phyloP scores from a whole-genome alignment of 139 green algal species.

The Chlamydomonas sphaeroides region DNA sequence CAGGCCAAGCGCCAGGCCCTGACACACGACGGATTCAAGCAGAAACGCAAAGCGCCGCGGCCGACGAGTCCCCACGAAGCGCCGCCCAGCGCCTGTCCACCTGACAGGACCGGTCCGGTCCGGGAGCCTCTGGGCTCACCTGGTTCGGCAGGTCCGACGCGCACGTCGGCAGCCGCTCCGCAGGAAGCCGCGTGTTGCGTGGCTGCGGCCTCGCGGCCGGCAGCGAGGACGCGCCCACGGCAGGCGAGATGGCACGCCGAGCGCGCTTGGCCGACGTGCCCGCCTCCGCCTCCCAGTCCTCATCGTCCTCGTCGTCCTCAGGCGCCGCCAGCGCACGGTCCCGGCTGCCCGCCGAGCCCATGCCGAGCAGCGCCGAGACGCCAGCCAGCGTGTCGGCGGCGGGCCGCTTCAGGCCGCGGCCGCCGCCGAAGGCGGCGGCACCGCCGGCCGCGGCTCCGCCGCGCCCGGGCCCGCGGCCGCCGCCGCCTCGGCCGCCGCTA shows the following conservation, averaged over 20 bases:
- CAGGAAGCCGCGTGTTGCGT: slow-evolving; percentile 30
- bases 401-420: slow-evolving; percentile 3
- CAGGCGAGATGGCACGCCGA: slow-evolving; percentile 12
- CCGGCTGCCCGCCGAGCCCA: background rate
- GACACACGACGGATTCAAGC: too few species aligned
- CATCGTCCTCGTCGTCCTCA: slow-evolving; percentile 22
- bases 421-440: background rate
- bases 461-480: background rate
- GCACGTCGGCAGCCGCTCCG: slow-evolving; percentile 25
- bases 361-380: slow-evolving; percentile 10
- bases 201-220: slow-evolving; percentile 3
- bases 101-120: too few species aligned
- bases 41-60: too few species aligned
- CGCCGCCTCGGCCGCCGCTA: background rate
- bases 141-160: slow-evolving; percentile 9
- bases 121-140: too few species aligned
- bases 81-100: too few species aligned
- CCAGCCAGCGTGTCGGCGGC: slow-evolving; percentile 8
- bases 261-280: background rate
- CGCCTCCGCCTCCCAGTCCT: slow-evolving; percentile 36
- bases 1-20: too few species aligned
- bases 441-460: background rate
- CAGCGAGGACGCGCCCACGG: background rate
- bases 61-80: too few species aligned
- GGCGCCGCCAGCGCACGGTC: background rate